Base-by-base conservation (phyloP, 331 rosid genomes). In the Cydonia oblonga region DNA sequence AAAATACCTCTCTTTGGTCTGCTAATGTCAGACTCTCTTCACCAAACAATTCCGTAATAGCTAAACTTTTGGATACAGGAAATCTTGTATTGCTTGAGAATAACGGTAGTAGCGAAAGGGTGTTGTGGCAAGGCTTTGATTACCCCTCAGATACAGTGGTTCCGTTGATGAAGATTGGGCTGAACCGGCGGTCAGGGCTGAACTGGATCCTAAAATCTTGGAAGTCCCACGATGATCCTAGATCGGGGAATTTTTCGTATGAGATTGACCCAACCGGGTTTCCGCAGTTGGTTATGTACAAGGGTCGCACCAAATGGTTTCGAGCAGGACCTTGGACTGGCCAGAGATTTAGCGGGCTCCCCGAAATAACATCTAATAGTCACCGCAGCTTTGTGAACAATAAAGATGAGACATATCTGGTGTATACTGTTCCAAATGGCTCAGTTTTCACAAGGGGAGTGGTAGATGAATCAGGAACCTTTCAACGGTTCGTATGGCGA, bases 201-300 rank as follows among this genome's bases (percentile, higher is more conserved):
- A 83, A 80, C 19, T 54, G 84, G 82, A 52, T 59, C 68, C 30
- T 90, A 0, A 86, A 75, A 9, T 85, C 92, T 0, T 85, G 89
- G 92, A 90, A 75, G 61, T 59, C 84, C 0, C 51, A 23, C 0
- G 77, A 86, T 46, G 92, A 90, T 20, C 97, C 96, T 0, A 82
- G 81, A 75, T 72, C 64, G 0, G 90, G 96, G 15, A 71, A 51
- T 5, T 81, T 65, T 71, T 67, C 73, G 0, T 26, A 29, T 19
- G 18, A 67, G 32, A 56, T 87, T 1, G 75, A 35, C 12, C 40
- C 16, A 5, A 46, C 1, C 8, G 52, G 8, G 52, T 46, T 14
- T 46, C 52, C 52, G 8, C 52, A 46, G 52, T 14, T 14, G 8
- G 1, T 46, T 1, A 0, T 46, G 1, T 46, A 5, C 19, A 15